Base-by-base conservation (phyloP, 345 rosid genomes). In the Gossypium sturtianum region DNA sequence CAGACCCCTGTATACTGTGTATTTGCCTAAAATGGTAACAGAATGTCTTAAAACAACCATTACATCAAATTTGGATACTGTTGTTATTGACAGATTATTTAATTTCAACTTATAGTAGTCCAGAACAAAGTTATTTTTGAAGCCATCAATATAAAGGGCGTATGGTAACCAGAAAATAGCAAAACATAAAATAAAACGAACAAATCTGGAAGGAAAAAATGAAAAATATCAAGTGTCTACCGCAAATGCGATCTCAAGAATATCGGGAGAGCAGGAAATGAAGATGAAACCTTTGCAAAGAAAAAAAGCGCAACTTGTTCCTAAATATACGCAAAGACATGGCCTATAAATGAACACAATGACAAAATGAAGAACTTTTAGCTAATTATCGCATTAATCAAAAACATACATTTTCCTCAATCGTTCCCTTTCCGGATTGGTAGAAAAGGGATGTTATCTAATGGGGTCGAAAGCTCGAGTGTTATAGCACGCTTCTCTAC, bases 211-310 rank as follows among this genome's bases (percentile, higher is more conserved):
- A 51, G 45, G n/a, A 34, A 70, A 54, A 47, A 22, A 13, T 19
- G 25, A 38, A 58, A 57, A 17, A 38, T 19, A 51, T 54, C 16
- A 66, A 29, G 64, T 70, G 4, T 54, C 44, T 82, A 92, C 97
- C 97, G 97, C 97, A 87, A 91, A 91, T 81, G 97, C 98, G 82
- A 95, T 88, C 87, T 95, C 98, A 29, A 96, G 98, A 73, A 86
- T 84, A 74, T 87, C 89, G 53, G 97, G n/a, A n/a, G 90, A 58
- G 87, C 69, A 22, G 99, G 99, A 80, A 90, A 91, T 44, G 99
- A 95, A 17, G 97, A 87, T 49, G 97, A 89, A 78, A 88, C 85
- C 83, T 92, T 91, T 67, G 98, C 98, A 76, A 97, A 75, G 99
- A 96, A 71, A 86, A 89, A 84, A 94, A 92, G 4, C 67, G 79